phyloP scores from a whole-genome alignment of 2,329 filamentous ascomycete species.

The Penicillium sp. region DNA sequence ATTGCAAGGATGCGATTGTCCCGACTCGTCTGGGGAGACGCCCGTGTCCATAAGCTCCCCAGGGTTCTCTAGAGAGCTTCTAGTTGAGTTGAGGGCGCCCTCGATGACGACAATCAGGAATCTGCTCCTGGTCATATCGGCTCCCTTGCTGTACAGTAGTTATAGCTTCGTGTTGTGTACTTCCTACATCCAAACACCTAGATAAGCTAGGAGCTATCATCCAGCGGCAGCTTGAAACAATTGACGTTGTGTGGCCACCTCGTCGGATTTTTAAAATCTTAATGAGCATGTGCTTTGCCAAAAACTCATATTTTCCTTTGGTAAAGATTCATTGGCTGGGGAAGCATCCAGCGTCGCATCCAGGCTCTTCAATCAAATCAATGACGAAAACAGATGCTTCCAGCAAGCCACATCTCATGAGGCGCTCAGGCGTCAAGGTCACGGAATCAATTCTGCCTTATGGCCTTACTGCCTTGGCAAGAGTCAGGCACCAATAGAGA shows the following conservation, averaged over 20 bases:
- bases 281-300: not conserved
- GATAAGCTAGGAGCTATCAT: not conserved
- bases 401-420: not conserved
- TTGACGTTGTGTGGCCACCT: not conserved
- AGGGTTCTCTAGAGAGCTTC: not conserved
- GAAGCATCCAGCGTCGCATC: conserved; percentile 18
- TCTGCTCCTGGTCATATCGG: not conserved
- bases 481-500: not conserved
- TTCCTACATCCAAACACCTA: not conserved
- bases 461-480: conserved; percentile 17
- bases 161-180: no score
- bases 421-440: not conserved
- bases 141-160: not conserved
- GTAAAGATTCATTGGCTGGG: conserved; percentile 7
- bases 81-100: not conserved
- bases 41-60: not conserved
- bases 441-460: not conserved
- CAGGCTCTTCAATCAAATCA: conserved; percentile 1
- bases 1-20: conserved; percentile 18
- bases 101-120: not conserved
- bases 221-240: not conserved
- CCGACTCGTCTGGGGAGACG: not conserved
- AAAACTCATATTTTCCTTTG: not conserved
- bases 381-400: conserved; percentile 22
- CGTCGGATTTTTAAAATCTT: not conserved